Evolutionary conservation across 208 protist species (phyloP).

Genomic region (Herpetomonas samuelpessoai): DNA sequence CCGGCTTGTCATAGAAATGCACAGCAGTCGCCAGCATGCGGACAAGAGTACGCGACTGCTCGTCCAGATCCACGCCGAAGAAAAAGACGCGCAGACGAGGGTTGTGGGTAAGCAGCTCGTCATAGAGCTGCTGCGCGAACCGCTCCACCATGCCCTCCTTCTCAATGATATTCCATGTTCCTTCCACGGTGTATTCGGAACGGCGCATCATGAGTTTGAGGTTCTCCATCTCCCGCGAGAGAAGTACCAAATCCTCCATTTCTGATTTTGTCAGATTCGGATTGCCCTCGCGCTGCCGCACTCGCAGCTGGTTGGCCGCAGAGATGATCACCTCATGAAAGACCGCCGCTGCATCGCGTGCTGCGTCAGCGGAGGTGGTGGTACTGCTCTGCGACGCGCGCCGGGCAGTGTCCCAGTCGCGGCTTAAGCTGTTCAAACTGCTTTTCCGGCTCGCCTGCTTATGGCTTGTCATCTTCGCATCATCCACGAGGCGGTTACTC

Average conservation of each 20-base stretch:
- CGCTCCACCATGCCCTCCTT: conserved; percentile 43
- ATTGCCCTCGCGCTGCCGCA: conserved; percentile 38
- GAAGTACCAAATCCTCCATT: conserved; percentile 53
- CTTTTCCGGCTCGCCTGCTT: not conserved
- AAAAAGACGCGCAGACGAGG: conserved; percentile 50
- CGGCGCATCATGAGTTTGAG: conserved; percentile 47
- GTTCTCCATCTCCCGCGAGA: conserved; percentile 63
- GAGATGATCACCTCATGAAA: conserved; percentile 39
- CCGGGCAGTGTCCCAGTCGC: not conserved
- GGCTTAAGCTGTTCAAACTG: not conserved
- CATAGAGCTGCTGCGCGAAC: conserved; percentile 61
- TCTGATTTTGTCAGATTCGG: conserved; percentile 40
- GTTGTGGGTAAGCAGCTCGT: conserved; percentile 49
- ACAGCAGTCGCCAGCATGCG: conserved; percentile 69
- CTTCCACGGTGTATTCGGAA: conserved; percentile 51
- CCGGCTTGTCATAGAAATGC: conserved; percentile 60
- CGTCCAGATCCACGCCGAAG: conserved; percentile 54
- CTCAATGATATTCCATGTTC: conserved; percentile 65
- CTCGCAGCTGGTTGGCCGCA: conserved; percentile 34
- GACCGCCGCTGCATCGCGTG: conserved; percentile 1
- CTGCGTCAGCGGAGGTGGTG: conserved; percentile 1
- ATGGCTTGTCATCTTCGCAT: not conserved
- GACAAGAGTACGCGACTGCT: conserved; percentile 53
- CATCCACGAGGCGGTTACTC: not conserved
- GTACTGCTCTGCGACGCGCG: conserved; percentile 2